A percentile compares a stretch with the other conserved stretches of the same genome.
These are phyloP conservation scores for Microbotryum violaceum DNA, from an alignment of 1,284 basidiomycete genomes.

Conservation along the genomic window DNA sequence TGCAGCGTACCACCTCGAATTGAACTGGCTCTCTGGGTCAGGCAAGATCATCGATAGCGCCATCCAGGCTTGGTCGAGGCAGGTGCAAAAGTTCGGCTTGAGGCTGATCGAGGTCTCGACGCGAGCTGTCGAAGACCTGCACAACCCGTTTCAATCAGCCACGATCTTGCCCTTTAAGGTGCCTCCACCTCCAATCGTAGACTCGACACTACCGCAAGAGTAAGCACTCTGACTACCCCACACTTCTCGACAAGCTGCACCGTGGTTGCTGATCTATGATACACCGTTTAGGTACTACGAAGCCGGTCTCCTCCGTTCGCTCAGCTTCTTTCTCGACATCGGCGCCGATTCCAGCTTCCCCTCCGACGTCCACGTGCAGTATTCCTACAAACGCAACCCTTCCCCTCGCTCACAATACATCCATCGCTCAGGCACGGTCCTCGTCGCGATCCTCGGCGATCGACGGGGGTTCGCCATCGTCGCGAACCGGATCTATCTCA, in stretches of 20 bases:
- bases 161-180: conserved; percentile 48
- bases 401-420: conserved; percentile 81
- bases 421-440: conserved; percentile 74
- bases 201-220: conserved; percentile 6
- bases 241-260: conserved; percentile 3
- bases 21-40: conserved; percentile 95
- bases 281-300: conserved; percentile 23
- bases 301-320: conserved; percentile 20
- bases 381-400: conserved; percentile 68
- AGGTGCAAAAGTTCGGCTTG: conserved; percentile 82
- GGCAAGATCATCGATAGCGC: conserved; percentile 92
- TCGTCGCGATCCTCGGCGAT: conserved; percentile 53
- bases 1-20: conserved; percentile 88
- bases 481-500: conserved; percentile 60
- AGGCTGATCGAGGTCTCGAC: conserved; percentile 80
- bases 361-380: conserved; percentile 70
- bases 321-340: conserved; percentile 44
- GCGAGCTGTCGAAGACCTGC: conserved; percentile 41
- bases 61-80: conserved; percentile 72
- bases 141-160: conserved; percentile 81
- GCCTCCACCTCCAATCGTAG: conserved; percentile 11
- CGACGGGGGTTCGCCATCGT: conserved; percentile 65
- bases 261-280: background rate
- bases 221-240: background rate
- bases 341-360: conserved; percentile 75